phyloP scores from a whole-genome alignment of 805 yeast species.

The Lachancea kluyveri region DNA sequence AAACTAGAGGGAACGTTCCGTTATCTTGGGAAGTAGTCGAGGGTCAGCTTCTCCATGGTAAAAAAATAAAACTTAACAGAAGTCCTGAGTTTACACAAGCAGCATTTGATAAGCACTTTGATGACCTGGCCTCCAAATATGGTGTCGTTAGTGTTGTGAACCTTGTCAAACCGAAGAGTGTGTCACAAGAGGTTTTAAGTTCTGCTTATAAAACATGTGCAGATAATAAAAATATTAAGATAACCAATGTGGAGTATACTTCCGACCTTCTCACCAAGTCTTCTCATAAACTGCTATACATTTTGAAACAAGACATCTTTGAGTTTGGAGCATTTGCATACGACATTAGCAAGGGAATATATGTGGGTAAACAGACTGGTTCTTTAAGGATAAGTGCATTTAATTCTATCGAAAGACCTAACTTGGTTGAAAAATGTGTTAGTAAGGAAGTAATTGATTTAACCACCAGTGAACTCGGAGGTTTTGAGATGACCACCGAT shows the following conservation, averaged over 20 bases:
- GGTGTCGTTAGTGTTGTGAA: slow-evolving; percentile 84
- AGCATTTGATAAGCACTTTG: slow-evolving; percentile 78
- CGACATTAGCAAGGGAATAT: slow-evolving; percentile 53
- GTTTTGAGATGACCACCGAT: slow-evolving; percentile 35
- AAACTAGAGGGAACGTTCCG: slow-evolving; percentile 89
- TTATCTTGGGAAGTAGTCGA: slow-evolving; percentile 89
- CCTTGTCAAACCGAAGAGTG: slow-evolving; percentile 58
- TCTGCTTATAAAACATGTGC: slow-evolving; percentile 54
- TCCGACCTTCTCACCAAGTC: slow-evolving; percentile 33
- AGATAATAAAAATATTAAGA: slow-evolving; percentile 26
- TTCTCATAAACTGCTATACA: slow-evolving; percentile 40
- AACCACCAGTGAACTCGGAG: slow-evolving; percentile 38
- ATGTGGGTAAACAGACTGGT: slow-evolving; percentile 80
- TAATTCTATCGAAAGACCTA: slow-evolving; percentile 85
- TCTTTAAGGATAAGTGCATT: slow-evolving; percentile 84
- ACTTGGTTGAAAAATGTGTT: slow-evolving; percentile 63
- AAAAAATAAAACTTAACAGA: slow-evolving; percentile 74
- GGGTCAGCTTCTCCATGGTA: slow-evolving; percentile 59
- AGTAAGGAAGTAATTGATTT: slow-evolving; percentile 56
- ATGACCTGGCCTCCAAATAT: slow-evolving; percentile 59
- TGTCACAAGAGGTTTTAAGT: slow-evolving; percentile 60
- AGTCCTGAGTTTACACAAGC: slow-evolving; percentile 81
- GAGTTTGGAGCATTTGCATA: slow-evolving; percentile 82
- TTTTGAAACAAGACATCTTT: slow-evolving; percentile 57
- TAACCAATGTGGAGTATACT: slow-evolving; percentile 34